A percentile compares a stretch with the other conserved stretches of the same genome.
phyloP scores from a whole-genome alignment of 2,329 filamentous ascomycete species.

The Delphinella strobiligena region DNA sequence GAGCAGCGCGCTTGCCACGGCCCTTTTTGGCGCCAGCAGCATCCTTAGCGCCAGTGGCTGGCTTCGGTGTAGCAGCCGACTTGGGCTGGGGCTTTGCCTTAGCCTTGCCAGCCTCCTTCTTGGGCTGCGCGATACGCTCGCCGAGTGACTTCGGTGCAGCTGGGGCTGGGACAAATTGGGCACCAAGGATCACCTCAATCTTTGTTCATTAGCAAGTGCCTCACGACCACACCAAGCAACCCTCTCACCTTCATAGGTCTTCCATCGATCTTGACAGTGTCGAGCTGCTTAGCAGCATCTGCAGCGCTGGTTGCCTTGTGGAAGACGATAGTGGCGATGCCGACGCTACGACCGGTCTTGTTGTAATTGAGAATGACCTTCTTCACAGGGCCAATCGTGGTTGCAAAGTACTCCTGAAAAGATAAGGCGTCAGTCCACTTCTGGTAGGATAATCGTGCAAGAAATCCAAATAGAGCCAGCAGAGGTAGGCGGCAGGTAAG shows the following conservation, averaged over 20 bases:
- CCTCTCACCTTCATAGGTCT: conserved; percentile 74
- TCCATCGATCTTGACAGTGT: conserved; percentile 82
- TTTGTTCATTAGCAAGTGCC: conserved; percentile 25
- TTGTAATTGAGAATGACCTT: conserved; percentile 86
- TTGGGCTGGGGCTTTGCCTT: conserved; percentile 11
- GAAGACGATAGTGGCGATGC: conserved; percentile 85
- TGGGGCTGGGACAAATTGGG: conserved; percentile 56
- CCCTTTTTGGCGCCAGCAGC: conserved; percentile 39
- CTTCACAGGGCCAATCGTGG: conserved; percentile 82
- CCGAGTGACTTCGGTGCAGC: conserved; percentile 61
- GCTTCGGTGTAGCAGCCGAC: conserved; percentile 45
- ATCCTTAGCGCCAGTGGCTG: conserved; percentile 49
- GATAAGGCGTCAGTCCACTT: conserved; percentile 50
- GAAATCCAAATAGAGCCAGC: conserved; percentile 9
- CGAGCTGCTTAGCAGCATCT: conserved; percentile 72
- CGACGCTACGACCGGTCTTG: conserved; percentile 80
- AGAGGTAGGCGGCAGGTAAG: conserved; percentile 15
- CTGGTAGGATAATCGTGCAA: conserved; percentile 1
- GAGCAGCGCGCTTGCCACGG: conserved; percentile 43
- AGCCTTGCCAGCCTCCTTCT: conserved; percentile 16
- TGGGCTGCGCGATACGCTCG: conserved; percentile 59
- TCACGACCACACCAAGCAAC: conserved; percentile 1
- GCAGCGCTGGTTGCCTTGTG: conserved; percentile 66
- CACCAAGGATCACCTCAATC: conserved; percentile 86
- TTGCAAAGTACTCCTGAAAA: conserved; percentile 86